phyloP scores from a whole-genome alignment of 306 rosid genomes.

The Castanospermum australe region DNA sequence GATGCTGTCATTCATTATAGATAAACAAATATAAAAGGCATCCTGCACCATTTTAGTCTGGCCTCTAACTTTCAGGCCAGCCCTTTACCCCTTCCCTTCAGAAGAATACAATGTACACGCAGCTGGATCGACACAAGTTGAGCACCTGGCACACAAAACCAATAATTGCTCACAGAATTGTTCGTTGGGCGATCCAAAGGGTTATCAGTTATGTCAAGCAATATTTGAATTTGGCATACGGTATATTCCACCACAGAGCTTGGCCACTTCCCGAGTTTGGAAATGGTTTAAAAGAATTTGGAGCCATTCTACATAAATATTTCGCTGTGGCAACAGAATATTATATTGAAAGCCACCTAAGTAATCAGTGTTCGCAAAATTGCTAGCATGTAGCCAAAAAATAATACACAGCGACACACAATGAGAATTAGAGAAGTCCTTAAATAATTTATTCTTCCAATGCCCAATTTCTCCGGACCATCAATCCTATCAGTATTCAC shows the following conservation, averaged over 20 bases:
- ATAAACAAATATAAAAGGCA: not conserved
- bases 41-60: not conserved
- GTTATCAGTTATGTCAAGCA: not conserved
- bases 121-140: not conserved
- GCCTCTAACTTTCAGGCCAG: not conserved
- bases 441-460: not conserved
- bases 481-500: not conserved
- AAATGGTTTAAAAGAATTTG: not conserved
- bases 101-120: not conserved
- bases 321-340: not conserved
- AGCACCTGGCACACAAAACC: not conserved
- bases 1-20: no score
- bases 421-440: no score
- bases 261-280: not conserved
- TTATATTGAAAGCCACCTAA: not conserved
- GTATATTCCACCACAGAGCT: not conserved
- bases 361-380: not conserved
- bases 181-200: not conserved
- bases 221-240: not conserved
- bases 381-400: not conserved
- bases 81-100: not conserved
- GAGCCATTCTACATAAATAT: not conserved
- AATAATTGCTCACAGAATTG: not conserved
- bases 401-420: no score
- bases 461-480: not conserved